phyloP scores from a whole-genome alignment of 768 basidiomycete species.

The Tylopilus vinaceipallidus region DNA sequence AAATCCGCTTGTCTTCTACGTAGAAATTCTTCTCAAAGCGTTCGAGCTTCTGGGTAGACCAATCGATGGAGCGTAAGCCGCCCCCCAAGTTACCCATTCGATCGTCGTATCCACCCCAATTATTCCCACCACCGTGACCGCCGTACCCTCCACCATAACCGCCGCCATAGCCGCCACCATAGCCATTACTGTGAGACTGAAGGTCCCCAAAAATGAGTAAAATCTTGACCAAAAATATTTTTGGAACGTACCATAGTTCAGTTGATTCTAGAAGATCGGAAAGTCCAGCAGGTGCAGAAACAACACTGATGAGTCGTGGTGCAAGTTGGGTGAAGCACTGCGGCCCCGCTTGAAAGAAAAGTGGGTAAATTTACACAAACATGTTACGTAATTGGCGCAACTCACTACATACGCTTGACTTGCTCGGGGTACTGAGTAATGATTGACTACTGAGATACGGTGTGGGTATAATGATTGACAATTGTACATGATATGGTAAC shows the following conservation, averaged over 20 bases:
- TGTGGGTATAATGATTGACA: conserved; percentile 8
- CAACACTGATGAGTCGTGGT: conserved; percentile 20
- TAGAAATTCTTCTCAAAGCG: conserved; percentile 99
- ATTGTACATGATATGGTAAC: conserved; percentile 10
- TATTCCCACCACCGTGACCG: conserved; percentile 29
- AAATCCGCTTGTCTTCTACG: conserved; percentile 83
- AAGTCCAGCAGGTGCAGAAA: conserved; percentile 2
- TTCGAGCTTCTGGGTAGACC: conserved; percentile 68
- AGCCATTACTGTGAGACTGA: conserved; percentile 35
- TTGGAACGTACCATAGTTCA: conserved; percentile 20
- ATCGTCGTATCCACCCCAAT: conserved; percentile 47
- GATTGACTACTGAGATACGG: background rate
- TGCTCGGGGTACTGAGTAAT: no score
- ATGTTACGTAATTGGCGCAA: conserved; percentile 1
- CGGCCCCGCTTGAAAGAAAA: conserved; percentile 19
- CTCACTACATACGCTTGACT: conserved; percentile 2
- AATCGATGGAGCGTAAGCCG: conserved; percentile 81
- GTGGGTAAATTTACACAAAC: conserved; percentile 10
- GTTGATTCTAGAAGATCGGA: background rate
- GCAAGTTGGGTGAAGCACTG: conserved; percentile 11
- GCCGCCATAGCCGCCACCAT: conserved; percentile 35
- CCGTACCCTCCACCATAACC: conserved; percentile 33
- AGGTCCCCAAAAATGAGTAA: background rate
- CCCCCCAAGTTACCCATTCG: conserved; percentile 82
- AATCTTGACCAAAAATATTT: background rate